Evolutionary conservation across 306 rosid genomes (phyloP).

Genomic region (Malus asiatica): DNA sequence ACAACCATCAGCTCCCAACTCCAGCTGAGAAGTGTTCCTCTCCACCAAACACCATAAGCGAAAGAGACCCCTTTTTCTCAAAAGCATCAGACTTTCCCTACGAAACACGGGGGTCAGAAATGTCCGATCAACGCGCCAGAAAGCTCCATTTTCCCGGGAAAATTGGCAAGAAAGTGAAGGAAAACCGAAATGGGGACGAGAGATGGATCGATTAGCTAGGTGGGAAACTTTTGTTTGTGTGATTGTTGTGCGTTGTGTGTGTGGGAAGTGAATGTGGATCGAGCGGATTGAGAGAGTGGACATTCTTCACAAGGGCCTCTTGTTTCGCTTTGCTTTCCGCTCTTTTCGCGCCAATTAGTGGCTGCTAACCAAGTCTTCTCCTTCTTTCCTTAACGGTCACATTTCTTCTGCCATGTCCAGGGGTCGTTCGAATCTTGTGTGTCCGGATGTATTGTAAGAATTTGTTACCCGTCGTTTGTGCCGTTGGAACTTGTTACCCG

Average conservation of each 20-base stretch:
- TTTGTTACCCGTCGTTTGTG: not conserved
- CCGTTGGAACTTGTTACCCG: not conserved
- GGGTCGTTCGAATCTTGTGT: not conserved
- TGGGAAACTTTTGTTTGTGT: conserved; percentile 17
- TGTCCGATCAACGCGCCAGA: not conserved
- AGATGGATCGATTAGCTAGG: conserved; percentile 11
- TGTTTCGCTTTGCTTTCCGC: conserved; percentile 57
- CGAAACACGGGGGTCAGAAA: conserved; percentile 4
- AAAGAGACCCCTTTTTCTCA: conserved; percentile 9
- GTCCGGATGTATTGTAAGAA: not conserved
- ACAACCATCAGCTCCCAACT: not conserved
- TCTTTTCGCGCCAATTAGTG: conserved; percentile 82
- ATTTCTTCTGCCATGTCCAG: not conserved
- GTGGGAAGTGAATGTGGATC: conserved; percentile 48
- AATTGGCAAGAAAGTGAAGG: conserved; percentile 3
- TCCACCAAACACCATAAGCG: not conserved
- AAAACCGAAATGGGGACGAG: not conserved
- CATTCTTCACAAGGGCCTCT: conserved; percentile 65
- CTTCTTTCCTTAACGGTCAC: conserved; percentile 14
- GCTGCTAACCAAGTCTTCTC: conserved; percentile 38
- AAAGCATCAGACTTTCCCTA: conserved; percentile 11
- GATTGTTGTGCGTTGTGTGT: not conserved
- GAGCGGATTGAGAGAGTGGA: conserved; percentile 40
- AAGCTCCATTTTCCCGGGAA: conserved; percentile 15
- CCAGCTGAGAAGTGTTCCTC: conserved; percentile 14